Base-by-base conservation (phyloP, 2,329 filamentous ascomycete species). In the Pseudocercospora vitis region DNA sequence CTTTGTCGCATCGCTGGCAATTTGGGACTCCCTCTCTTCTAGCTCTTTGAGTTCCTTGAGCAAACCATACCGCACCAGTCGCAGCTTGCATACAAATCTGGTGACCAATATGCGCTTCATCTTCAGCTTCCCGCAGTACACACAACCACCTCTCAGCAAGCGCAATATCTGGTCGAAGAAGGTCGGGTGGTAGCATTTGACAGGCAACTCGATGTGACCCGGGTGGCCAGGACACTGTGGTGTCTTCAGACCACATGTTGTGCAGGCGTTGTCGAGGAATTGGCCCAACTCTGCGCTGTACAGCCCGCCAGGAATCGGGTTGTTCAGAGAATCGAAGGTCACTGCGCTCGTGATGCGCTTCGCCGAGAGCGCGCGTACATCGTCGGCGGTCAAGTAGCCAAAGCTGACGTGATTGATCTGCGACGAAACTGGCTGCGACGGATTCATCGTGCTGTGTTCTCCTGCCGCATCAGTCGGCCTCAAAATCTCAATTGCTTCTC, bases 181-280 rank as follows among this genome's bases (percentile, higher is more conserved):
- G 1, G 91, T 88, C n/a, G 92, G 89, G 72, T 99, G 92, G 71
- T 97, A 99, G 48, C 96, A 89, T 42, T 89, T 89, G 9, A 91
- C 87, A 11, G 94, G 91, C 9, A 99, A 84, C 65, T 96, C 90
- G 70, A 99, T 95, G 69, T 99, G 94, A 49, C 94, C 95, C 55
- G 88, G 83, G 76, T 99, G 95, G 53, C 95, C 95, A 5, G 92
- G 90, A 70, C 95, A 99, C 64, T 70, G 67, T 83, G 83, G 68
- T 57, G 85, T 86, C 67, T 86, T 88, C 62, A 95, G 81, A 63
- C 92, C 89, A 75, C 94, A 99, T 71, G 94, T 99, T 65, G 90
- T 81, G 76, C 94, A 99, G 68, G 85, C 78, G 70, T 88, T 83
- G 68, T 96, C 90, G 44, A 88, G 85, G 81, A 90, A 96, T 49